phyloP scores from a whole-genome alignment of 352 stramenopile genomes.

The Phytophthora cactorum region DNA sequence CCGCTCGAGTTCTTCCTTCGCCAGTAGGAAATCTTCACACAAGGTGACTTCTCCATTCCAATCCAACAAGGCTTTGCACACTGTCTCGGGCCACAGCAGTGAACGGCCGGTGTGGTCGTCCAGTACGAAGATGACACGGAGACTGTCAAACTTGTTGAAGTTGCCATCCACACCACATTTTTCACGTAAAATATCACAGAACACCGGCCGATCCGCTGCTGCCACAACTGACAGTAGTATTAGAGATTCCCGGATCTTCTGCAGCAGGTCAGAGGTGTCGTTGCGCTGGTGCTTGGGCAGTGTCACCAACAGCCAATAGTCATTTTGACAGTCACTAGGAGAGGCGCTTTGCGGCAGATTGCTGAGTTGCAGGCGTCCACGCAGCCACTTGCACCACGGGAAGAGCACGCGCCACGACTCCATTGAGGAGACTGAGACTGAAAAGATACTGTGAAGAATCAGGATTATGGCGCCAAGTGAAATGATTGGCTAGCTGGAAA shows the following conservation, averaged over 20 bases:
- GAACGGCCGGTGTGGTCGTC: slow-evolving; percentile 44
- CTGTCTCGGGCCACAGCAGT: slow-evolving; percentile 26
- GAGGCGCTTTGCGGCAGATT: slow-evolving; percentile 10
- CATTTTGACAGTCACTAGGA: slow-evolving; percentile 1
- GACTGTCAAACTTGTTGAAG: slow-evolving; percentile 6
- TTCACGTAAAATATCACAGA: slow-evolving; percentile 34
- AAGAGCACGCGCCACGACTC: slow-evolving; percentile 31
- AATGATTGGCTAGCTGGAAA: neutral
- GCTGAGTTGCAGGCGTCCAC: slow-evolving; percentile 34
- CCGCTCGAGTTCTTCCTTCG: slow-evolving; percentile 15
- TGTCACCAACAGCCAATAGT: slow-evolving; percentile 30
- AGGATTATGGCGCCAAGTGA: slow-evolving; percentile 19
- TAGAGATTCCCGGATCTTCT: slow-evolving; percentile 38
- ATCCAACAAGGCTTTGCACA: slow-evolving; percentile 32
- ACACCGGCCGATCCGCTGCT: slow-evolving; percentile 19
- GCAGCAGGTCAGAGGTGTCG: slow-evolving; percentile 25
- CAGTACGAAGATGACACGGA: slow-evolving; percentile 39
- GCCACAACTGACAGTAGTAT: slow-evolving; percentile 38
- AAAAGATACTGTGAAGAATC: slow-evolving; percentile 16
- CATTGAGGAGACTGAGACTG: slow-evolving; percentile 16
- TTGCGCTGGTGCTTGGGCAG: slow-evolving; percentile 41
- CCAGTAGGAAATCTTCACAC: slow-evolving; percentile 29
- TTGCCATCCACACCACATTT: slow-evolving; percentile 33
- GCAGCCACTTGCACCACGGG: slow-evolving; percentile 41
- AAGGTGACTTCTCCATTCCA: slow-evolving; percentile 1